Conservation (phyloP, 202 grass and related monocot genomes). For the Setaria viridis region DNA sequence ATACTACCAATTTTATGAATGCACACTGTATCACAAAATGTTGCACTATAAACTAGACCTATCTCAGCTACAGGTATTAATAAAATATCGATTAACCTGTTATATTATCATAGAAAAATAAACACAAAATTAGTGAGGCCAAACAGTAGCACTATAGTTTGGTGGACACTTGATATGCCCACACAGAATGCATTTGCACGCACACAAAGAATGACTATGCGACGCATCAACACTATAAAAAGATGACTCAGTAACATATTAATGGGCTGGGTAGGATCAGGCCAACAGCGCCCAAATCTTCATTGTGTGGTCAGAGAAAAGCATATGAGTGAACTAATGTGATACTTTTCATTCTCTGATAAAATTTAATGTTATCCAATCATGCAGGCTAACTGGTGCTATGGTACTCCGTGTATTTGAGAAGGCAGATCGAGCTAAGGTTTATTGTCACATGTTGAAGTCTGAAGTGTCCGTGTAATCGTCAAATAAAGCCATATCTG, state of each 20-base stretch:
- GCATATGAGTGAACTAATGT: background rate
- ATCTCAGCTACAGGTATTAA: background rate
- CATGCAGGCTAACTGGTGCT: slow-evolving; percentile 37
- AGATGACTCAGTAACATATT: background rate
- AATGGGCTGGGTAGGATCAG: background rate
- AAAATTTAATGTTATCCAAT: background rate
- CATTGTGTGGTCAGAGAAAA: background rate
- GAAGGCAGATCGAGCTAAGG: slow-evolving; percentile 21
- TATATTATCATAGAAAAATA: background rate
- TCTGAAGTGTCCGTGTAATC: background rate
- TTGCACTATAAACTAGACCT: background rate
- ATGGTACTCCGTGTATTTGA: background rate
- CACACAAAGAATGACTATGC: background rate
- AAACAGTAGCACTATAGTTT: background rate
- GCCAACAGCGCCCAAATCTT: too few species aligned
- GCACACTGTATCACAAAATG: background rate
- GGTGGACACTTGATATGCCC: background rate
- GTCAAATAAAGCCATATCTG: slow-evolving; percentile 20
- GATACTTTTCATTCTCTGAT: background rate
- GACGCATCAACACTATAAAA: background rate
- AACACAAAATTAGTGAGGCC: background rate
- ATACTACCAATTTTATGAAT: background rate
- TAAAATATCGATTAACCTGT: background rate
- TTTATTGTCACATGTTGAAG: slow-evolving; percentile 18
- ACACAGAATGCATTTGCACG: background rate